A percentile compares a stretch with the other conserved stretches of the same genome.
Conservation (phyloP, 805 yeast genomes). For the Blastobotrys americana region DNA sequence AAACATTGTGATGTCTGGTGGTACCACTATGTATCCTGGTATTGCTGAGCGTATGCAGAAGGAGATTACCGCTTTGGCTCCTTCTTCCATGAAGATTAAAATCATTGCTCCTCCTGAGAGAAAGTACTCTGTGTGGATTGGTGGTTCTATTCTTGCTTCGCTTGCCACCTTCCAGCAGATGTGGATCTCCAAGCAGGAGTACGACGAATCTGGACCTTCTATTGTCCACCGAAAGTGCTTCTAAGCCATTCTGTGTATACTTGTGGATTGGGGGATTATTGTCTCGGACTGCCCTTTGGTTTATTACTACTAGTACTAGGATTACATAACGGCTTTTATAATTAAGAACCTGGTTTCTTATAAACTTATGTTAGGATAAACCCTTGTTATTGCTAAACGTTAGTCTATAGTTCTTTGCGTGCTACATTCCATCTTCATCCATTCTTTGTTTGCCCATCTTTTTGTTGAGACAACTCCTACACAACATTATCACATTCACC, state of each 20-base stretch:
- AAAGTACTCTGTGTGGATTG: slow-evolving; percentile 99
- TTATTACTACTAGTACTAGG: not conserved
- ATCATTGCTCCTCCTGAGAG: slow-evolving; percentile 99
- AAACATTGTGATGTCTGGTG: slow-evolving; percentile 99
- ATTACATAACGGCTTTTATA: too few species aligned
- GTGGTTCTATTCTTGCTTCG: slow-evolving; percentile 99
- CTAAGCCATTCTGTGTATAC: slow-evolving; percentile 37
- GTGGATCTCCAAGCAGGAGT: slow-evolving; percentile 99
- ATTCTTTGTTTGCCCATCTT: too few species aligned
- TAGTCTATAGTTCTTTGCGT: too few species aligned
- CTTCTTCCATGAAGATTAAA: slow-evolving; percentile 99
- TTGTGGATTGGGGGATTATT: not conserved
- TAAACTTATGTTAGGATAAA: too few species aligned
- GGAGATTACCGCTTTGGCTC: slow-evolving; percentile 99
- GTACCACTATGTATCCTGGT: slow-evolving; percentile 99
- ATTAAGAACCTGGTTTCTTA: too few species aligned
- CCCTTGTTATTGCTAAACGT: too few species aligned
- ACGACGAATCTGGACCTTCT: slow-evolving; percentile 99
- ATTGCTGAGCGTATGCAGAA: slow-evolving; percentile 99
- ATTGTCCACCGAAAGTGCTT: slow-evolving; percentile 95
- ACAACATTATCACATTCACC: too few species aligned
- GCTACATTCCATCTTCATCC: too few species aligned
- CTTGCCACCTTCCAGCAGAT: slow-evolving; percentile 99
- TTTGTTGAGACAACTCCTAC: too few species aligned
- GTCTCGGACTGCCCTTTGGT: not conserved